Conservation (phyloP, 192 early-diverging fungal genomes). For the Dissophora ornata region DNA sequence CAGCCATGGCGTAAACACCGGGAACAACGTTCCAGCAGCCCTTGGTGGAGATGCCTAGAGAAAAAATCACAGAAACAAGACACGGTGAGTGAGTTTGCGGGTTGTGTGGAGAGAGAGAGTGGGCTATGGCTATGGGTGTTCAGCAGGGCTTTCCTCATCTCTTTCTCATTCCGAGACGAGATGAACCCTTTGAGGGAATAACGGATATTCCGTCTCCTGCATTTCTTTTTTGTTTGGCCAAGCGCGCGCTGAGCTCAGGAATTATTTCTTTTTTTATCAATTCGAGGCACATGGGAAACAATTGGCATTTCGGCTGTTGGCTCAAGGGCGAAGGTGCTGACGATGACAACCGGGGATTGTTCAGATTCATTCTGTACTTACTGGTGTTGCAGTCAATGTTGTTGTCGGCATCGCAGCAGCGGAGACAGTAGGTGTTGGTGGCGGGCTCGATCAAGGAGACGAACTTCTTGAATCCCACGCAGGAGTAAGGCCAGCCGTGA, state of each 20-base stretch:
- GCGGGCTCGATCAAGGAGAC: constrained; percentile 59
- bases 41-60: constrained; percentile 33
- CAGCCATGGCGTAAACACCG: constrained; percentile 44
- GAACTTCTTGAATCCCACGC: constrained; percentile 57
- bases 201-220: no score
- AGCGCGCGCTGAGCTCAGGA: no score
- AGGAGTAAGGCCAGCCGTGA: constrained; percentile 54
- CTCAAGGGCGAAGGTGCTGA: no score
- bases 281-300: no score
- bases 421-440: constrained; percentile 57
- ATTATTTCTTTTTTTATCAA: no score
- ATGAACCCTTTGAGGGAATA: no score
- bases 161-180: no score
- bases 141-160: no score
- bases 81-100: background rate
- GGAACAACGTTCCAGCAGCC: constrained; percentile 51
- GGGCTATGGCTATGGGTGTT: no score
- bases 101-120: no score
- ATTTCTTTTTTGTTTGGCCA: no score
- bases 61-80: background rate
- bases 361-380: background rate
- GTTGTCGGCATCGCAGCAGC: constrained; percentile 42
- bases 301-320: no score
- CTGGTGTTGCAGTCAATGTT: constrained; percentile 37
- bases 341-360: background rate